A percentile compares a stretch with the other conserved stretches of the same genome.
phyloP scores from a whole-genome alignment of 148 eudicot genomes.

The Chenopodium berlandieri region DNA sequence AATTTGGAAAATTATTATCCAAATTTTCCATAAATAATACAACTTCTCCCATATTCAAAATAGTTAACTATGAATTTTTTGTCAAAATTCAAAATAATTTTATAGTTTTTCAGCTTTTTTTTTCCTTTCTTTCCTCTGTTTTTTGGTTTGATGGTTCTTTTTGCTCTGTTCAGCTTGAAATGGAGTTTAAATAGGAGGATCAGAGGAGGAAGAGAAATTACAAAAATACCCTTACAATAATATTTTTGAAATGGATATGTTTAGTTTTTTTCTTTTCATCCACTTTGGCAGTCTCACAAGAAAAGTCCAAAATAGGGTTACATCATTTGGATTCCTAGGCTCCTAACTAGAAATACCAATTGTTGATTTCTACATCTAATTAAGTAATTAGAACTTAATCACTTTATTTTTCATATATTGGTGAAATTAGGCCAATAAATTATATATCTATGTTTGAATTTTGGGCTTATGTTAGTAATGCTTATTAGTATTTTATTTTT shows the following conservation, averaged over 20 bases:
- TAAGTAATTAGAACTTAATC: neutral
- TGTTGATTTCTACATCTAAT: neutral
- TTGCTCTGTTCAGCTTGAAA: neutral
- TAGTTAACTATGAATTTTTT: neutral
- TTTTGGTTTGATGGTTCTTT: neutral
- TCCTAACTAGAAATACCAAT: neutral
- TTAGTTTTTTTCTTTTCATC: neutral
- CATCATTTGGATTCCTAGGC: constrained; percentile 9
- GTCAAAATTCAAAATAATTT: neutral
- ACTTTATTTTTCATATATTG: neutral
- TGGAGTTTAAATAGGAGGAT: constrained; percentile 21
- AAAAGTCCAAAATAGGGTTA: constrained; percentile 5
- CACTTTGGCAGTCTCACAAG: constrained; percentile 10
- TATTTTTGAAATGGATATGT: constrained; percentile 23
- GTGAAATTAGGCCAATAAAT: neutral
- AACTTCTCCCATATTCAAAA: constrained; percentile 41
- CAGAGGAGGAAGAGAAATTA: neutral
- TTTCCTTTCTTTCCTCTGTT: constrained; percentile 3
- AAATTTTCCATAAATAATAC: constrained; percentile 38
- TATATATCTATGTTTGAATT: no score
- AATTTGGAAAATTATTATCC: constrained; percentile 10
- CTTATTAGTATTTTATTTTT: no score
- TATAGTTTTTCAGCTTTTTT: neutral
- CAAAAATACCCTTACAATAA: constrained; percentile 17
- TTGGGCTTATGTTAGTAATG: no score